Evolutionary conservation across 2,329 filamentous ascomycete genomes (phyloP).

Genomic region (Hypomyces perniciosus): DNA sequence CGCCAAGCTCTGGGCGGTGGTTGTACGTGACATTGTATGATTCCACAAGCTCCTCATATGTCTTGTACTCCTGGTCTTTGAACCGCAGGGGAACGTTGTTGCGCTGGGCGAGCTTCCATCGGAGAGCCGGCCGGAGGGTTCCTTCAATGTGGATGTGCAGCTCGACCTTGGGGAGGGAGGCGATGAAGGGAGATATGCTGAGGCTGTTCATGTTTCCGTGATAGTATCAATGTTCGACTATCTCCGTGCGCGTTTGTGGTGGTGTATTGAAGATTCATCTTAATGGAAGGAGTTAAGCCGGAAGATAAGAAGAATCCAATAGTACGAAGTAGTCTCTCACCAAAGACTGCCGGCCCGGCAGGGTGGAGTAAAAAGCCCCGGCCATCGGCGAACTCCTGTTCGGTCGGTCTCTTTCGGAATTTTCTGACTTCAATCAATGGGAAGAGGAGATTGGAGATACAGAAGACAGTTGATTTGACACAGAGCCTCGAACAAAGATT

Average conservation of each 20-base stretch:
- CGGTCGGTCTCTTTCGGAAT: too few species aligned
- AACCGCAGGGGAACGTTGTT: constrained; percentile 58
- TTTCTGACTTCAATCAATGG: too few species aligned
- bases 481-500: too few species aligned
- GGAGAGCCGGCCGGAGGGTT: constrained; percentile 60
- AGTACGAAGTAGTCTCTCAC: too few species aligned
- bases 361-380: too few species aligned
- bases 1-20: constrained; percentile 32
- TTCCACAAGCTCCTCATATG: constrained; percentile 48
- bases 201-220: constrained; percentile 24
- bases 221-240: neutral
- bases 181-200: constrained; percentile 44
- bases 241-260: neutral
- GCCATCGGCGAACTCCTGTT: too few species aligned
- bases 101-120: constrained; percentile 61
- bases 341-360: too few species aligned
- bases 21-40: constrained; percentile 57
- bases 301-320: too few species aligned
- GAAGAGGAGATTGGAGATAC: too few species aligned
- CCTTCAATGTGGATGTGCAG: constrained; percentile 78
- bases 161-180: constrained; percentile 69
- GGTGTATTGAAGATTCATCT: neutral
- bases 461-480: too few species aligned
- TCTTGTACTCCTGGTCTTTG: constrained; percentile 46
- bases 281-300: too few species aligned